Base-by-base conservation (phyloP, 2,329 filamentous ascomycete species). In the Stagonosporopsis rhizophila region DNA sequence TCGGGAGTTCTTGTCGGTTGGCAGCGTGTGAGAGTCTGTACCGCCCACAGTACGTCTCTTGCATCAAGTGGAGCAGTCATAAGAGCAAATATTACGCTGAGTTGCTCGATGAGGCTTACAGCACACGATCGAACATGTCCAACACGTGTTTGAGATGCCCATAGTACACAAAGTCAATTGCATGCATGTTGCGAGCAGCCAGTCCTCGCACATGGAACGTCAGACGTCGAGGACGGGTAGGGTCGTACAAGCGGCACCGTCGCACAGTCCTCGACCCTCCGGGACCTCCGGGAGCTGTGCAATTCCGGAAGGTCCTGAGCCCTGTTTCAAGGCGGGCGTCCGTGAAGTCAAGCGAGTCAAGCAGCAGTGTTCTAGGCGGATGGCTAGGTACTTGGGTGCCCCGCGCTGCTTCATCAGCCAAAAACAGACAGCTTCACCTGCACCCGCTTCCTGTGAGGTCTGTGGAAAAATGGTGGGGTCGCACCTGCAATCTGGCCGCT, bases 321-420 rank as follows among this genome's bases (percentile, higher is more conserved):
- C 38, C 53, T 55, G 58, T 61, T 62, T 60, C 61, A 63, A 53
- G 54, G 60, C 53, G 54, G 55, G 46, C 44, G 44, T 41, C 46
- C 52, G 51, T 50, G 42, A 59, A 59, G 51, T 44, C 46, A 40
- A 53, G 48, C 65, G 66, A 68, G 65, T 67, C 66, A 67, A 58
- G 48, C 54, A 58, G 48, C 54, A 56, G 48, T 45, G 58, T 64
- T 68, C 66, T 67, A 62, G 66, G 67, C 52, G 55, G 48, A 49
- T 47, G 46, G 30, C 46, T 57, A 51, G 46, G 48, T 55, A 48
- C 48, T 39, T 60, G 27, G 47, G 35, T 44, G 52, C 56, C 59
- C 60, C 60, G 50, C 60, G 34, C 42, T 52, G 49, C 15, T 53
- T 52, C 39, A 37, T 34, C 50, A 58, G 61, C 52, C 56, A 50